Evolutionary conservation across 441 rosid genomes (phyloP).

Genomic region (Populus tomentosa): DNA sequence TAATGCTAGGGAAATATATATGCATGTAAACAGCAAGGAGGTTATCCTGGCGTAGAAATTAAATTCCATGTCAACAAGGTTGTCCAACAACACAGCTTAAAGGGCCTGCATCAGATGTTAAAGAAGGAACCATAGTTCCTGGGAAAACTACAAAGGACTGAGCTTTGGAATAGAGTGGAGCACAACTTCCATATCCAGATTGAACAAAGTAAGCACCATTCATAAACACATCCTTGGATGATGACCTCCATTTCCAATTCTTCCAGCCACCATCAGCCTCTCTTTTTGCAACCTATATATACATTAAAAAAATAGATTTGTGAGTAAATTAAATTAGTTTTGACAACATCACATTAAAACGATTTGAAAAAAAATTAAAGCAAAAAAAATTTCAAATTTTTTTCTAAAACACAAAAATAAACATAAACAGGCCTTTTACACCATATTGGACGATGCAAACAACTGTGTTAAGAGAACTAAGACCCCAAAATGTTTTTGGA

Average conservation of each 20-base stretch:
- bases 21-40: not conserved
- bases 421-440: too few relatives aligned
- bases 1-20: not conserved
- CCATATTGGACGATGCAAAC: too few relatives aligned
- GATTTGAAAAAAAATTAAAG: too few relatives aligned
- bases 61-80: slow-evolving; percentile 27
- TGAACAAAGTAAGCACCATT: slow-evolving; percentile 82
- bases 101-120: slow-evolving; percentile 69
- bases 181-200: slow-evolving; percentile 68
- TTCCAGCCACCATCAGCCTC: slow-evolving; percentile 50
- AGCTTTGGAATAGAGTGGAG: slow-evolving; percentile 55
- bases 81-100: slow-evolving; percentile 44
- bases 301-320: too few relatives aligned
- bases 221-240: slow-evolving; percentile 62
- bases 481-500: too few relatives aligned
- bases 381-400: too few relatives aligned
- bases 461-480: too few relatives aligned
- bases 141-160: slow-evolving; percentile 67
- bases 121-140: slow-evolving; percentile 50
- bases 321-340: too few relatives aligned
- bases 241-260: slow-evolving; percentile 83
- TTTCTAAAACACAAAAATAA: too few relatives aligned
- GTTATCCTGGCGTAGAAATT: not conserved
- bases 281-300: slow-evolving; percentile 69
- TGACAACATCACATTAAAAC: too few relatives aligned